Evolutionary conservation across 208 protist species (phyloP), one percentile per base, ranked within the genome.

Genomic region (Trypanosoma rangeli): DNA sequence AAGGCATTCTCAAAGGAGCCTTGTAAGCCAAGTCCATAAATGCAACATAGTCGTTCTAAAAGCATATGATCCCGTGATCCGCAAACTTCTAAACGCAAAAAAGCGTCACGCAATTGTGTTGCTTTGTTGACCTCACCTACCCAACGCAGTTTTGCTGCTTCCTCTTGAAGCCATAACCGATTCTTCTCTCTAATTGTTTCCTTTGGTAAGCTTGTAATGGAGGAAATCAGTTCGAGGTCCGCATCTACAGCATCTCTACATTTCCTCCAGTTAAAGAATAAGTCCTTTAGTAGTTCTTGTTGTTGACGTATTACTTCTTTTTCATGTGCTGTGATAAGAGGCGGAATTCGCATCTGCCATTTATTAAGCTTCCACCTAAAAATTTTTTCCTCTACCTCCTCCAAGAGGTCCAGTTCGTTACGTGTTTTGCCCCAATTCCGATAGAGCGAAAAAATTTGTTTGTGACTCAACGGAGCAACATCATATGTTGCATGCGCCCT

Each of bases 261-360:
- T 13, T 87, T 82, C 16, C 58, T 70, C 33, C 79, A 78, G 15
- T 76, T 74, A 44, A 93, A 59, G 53, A 76, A 87, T 16, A 86
- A 63, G 31, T 53, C 68, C 53, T 92, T 95, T 33, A 95, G 64
- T 18, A 88, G 63, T 50, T 95, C 79, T 24, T 83, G 84, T 55
- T 93, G 80, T 28, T 84, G 74, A 68, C 85, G 70, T 28, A 85
- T 70, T 28, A 81, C 60, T 49, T 93, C 86, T 57, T 81, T 87
- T 73, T 89, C 71, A 10, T 60, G 52, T 3, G 68, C 54, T 20
- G 48, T 57, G n/a, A 91, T 63, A 15, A 92, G 55, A 1, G 76
- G 80, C 42, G 90, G 85, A 20, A 93, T 72, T 22, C 90, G 79
- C 66, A 95, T 90, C 67, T 95, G 84, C 87, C 90, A 95, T 58